Evolutionary conservation across 148 eudicot genomes (phyloP).

Genomic region (Vaccinium macrocarpon): DNA sequence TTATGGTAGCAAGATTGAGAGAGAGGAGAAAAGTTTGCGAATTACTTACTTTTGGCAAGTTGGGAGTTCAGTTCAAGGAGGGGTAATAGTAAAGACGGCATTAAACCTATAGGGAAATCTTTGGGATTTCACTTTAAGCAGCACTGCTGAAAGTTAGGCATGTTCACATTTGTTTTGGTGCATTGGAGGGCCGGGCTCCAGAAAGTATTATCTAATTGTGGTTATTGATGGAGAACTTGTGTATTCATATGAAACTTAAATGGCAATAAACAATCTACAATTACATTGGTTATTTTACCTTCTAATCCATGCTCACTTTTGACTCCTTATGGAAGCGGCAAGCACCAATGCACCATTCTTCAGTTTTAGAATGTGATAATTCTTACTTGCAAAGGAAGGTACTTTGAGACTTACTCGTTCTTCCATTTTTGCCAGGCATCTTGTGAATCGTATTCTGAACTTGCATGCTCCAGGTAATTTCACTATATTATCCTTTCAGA

Average conservation of each 20-base stretch:
- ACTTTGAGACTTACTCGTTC: neutral
- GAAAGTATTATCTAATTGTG: neutral
- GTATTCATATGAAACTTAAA: neutral
- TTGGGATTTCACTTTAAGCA: neutral
- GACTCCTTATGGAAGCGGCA: neutral
- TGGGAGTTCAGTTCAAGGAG: neutral
- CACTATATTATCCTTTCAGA: neutral
- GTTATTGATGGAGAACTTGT: neutral
- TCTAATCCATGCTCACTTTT: neutral
- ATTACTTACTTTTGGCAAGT: neutral
- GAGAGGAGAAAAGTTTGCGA: neutral
- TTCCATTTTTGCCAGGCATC: slow-evolving; percentile 55
- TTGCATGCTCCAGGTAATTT: slow-evolving; percentile 80
- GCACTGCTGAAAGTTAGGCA: neutral
- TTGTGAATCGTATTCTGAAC: slow-evolving; percentile 87
- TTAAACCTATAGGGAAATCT: neutral
- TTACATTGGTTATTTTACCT: neutral
- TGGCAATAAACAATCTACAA: neutral
- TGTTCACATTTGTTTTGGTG: neutral
- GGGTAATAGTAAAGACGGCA: neutral
- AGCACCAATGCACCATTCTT: neutral
- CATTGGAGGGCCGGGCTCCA: too few relatives aligned
- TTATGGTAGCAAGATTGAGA: neutral
- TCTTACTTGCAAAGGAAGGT: neutral
- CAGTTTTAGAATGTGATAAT: neutral